These are phyloP conservation scores for Ampelomyces quisqualis DNA, from an alignment of 2,329 filamentous ascomycete genomes.

Conservation along the genomic window DNA sequence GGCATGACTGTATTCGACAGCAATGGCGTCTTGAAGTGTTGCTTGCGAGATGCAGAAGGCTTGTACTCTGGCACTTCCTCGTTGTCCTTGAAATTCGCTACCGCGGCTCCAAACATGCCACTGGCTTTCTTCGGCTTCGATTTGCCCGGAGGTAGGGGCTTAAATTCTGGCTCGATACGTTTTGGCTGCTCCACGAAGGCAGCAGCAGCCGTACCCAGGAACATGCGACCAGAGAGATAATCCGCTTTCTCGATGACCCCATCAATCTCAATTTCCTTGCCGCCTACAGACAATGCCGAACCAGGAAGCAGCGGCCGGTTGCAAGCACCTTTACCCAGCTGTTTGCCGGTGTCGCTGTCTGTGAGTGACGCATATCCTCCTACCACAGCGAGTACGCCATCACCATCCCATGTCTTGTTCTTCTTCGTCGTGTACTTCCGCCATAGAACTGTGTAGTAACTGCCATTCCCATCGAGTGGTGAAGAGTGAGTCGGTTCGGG, in stretches of 20 bases:
- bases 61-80: constrained; percentile 44
- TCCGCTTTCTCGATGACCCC: constrained; percentile 61
- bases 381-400: constrained; percentile 62
- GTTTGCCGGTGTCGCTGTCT: constrained; percentile 60
- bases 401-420: constrained; percentile 76
- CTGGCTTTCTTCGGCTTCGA: constrained; percentile 21
- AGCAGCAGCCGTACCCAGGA: constrained; percentile 37
- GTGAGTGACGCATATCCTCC: constrained; percentile 62
- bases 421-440: constrained; percentile 70
- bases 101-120: constrained; percentile 6
- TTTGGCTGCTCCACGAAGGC: constrained; percentile 22
- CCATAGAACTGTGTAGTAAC: constrained; percentile 53
- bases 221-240: constrained; percentile 54
- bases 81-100: constrained; percentile 19
- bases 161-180: constrained; percentile 16
- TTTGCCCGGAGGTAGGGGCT: constrained; percentile 13
- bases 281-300: constrained; percentile 61
- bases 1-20: constrained; percentile 55
- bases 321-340: constrained; percentile 60
- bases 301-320: constrained; percentile 61
- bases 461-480: constrained; percentile 29
- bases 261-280: constrained; percentile 70
- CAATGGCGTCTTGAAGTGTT: constrained; percentile 64
- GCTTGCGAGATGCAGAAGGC: constrained; percentile 43
- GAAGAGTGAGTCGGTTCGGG: constrained; percentile 19